Conservation (phyloP, 495 filamentous ascomycete genomes). For the Aspergillus conjunctus region DNA sequence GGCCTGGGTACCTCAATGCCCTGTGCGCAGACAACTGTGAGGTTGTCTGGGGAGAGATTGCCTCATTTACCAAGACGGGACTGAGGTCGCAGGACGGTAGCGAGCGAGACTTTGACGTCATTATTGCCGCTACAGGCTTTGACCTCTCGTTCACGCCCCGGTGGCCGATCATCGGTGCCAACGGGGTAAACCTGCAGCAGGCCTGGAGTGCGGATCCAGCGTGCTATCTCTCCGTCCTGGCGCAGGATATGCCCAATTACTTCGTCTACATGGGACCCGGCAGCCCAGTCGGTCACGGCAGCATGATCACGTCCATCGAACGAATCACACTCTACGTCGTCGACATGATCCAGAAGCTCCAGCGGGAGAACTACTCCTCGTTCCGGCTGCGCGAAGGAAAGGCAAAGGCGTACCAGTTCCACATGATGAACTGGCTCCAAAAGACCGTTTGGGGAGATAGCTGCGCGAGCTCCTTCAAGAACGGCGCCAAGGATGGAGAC, state of each 20-base stretch:
- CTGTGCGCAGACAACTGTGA: neutral
- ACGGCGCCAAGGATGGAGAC: neutral
- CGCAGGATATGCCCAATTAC: slow-evolving; percentile 7
- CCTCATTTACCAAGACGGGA: neutral
- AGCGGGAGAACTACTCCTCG: neutral
- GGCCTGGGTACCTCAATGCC: slow-evolving; percentile 4
- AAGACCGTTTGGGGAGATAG: neutral
- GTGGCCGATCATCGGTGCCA: slow-evolving; percentile 1
- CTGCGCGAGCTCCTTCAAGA: neutral
- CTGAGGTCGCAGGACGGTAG: slow-evolving; percentile 1
- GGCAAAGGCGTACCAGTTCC: neutral
- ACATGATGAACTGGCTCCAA: neutral
- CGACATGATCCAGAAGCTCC: slow-evolving; percentile 24
- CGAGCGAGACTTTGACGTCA: slow-evolving; percentile 4
- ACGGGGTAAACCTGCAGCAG: slow-evolving; percentile 6
- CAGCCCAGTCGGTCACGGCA: slow-evolving; percentile 3
- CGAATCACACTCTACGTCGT: neutral
- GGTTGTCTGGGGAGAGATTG: neutral
- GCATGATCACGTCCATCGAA: neutral
- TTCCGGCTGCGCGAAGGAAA: neutral
- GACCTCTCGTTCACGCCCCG: neutral
- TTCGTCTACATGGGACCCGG: slow-evolving; percentile 1
- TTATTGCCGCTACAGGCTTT: slow-evolving; percentile 9
- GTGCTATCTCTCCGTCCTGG: neutral
- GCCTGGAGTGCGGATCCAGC: slow-evolving; percentile 5